phyloP scores from a whole-genome alignment of 1,284 basidiomycete genomes.

The Puccinia hordei region DNA sequence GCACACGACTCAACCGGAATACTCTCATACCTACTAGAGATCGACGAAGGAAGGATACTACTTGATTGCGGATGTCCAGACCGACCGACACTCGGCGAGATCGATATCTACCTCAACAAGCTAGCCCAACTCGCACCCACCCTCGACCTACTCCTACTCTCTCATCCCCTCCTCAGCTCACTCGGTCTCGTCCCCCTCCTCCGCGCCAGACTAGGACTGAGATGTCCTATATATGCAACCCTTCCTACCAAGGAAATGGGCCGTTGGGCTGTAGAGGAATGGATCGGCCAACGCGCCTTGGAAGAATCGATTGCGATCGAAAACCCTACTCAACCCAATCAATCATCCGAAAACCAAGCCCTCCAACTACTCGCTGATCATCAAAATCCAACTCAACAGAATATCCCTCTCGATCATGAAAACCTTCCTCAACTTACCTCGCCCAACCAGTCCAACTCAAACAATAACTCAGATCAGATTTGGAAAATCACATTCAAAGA shows the following conservation, averaged over 20 bases:
- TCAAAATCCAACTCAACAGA: conserved; percentile 34
- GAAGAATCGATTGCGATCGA: conserved; percentile 63
- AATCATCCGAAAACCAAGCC: conserved; percentile 53
- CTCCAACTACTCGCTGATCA: conserved; percentile 17
- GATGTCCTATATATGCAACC: conserved; percentile 91
- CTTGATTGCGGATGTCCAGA: conserved; percentile 40
- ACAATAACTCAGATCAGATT: conserved; percentile 58
- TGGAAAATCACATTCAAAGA: conserved; percentile 77
- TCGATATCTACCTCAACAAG: conserved; percentile 45
- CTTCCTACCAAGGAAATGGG: conserved; percentile 96
- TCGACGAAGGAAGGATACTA: conserved; percentile 90
- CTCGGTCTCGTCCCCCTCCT: conserved; percentile 77
- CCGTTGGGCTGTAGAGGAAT: conserved; percentile 68
- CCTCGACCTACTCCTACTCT: conserved; percentile 83
- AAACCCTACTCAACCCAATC: not conserved
- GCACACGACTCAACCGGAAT: conserved; percentile 56
- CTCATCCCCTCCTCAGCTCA: conserved; percentile 87
- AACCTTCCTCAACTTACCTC: conserved; percentile 52
- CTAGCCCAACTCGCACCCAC: conserved; percentile 63
- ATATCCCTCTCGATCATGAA: conserved; percentile 44
- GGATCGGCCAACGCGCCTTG: conserved; percentile 61
- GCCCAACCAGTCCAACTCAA: conserved; percentile 51
- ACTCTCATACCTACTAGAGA: conserved; percentile 76
- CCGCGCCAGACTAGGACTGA: conserved; percentile 79
- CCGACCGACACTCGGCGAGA: not conserved